phyloP scores from a whole-genome alignment of 2,329 filamentous ascomycete species.

The Alternaria gaisen region DNA sequence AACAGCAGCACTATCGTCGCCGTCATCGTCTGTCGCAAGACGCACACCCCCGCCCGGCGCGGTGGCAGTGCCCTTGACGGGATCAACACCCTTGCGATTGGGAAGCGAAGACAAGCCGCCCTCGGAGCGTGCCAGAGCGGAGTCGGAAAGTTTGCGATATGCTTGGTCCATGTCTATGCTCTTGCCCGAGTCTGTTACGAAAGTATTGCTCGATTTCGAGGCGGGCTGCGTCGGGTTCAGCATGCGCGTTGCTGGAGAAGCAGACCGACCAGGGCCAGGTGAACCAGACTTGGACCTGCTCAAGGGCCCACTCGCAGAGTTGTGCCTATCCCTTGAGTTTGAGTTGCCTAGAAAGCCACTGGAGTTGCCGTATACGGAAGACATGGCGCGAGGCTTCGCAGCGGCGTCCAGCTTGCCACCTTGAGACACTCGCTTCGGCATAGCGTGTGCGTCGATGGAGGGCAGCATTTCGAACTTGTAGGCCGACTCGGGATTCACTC shows the following conservation, averaged over 20 bases:
- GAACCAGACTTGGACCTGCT: constrained; percentile 52
- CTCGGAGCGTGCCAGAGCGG: constrained; percentile 70
- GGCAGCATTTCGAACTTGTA: constrained; percentile 59
- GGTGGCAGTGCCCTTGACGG: constrained; percentile 51
- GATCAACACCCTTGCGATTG: constrained; percentile 59
- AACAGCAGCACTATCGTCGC: constrained; percentile 66
- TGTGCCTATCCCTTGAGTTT: constrained; percentile 48
- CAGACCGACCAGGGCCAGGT: constrained; percentile 48
- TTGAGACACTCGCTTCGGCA: constrained; percentile 55
- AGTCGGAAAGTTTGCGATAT: constrained; percentile 76
- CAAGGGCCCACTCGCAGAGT: constrained; percentile 50
- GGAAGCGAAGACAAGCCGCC: constrained; percentile 68
- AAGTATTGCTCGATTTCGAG: constrained; percentile 52
- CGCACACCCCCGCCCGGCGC: constrained; percentile 63
- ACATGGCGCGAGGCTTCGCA: constrained; percentile 56
- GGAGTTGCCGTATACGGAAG: constrained; percentile 49
- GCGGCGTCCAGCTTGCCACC: constrained; percentile 51
- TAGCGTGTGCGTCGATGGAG: constrained; percentile 54
- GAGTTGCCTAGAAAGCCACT: constrained; percentile 33
- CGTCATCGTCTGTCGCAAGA: constrained; percentile 57
- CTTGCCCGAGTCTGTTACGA: constrained; percentile 68
- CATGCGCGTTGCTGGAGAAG: constrained; percentile 50
- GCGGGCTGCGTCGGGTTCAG: constrained; percentile 59
- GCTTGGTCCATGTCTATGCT: constrained; percentile 73
- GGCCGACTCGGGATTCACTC: constrained; percentile 50